Evolutionary conservation across 2,329 filamentous ascomycete species (phyloP).

Genomic region (Scorias spongiosa): DNA sequence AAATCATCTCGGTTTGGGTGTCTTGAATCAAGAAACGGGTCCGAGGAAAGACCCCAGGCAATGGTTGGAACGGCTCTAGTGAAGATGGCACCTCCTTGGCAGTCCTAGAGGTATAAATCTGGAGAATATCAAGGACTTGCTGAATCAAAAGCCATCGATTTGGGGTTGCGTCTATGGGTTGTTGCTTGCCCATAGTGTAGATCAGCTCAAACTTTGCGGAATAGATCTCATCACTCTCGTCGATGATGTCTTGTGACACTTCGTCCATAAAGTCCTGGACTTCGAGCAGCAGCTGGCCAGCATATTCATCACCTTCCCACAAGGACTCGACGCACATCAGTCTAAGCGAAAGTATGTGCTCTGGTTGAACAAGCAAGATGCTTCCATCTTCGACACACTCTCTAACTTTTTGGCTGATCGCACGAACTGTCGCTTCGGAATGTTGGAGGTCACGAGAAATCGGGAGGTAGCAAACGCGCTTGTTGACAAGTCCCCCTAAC

Average conservation of each 20-base stretch:
- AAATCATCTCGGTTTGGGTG: constrained; percentile 18
- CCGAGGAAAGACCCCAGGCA: constrained; percentile 33
- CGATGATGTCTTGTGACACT: constrained; percentile 44
- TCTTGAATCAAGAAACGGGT: constrained; percentile 38
- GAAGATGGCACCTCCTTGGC: constrained; percentile 5
- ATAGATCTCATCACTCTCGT: constrained; percentile 41
- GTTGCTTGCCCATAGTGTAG: constrained; percentile 28
- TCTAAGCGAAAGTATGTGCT: constrained; percentile 50
- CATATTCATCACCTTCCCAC: constrained; percentile 28
- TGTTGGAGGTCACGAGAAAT: constrained; percentile 40
- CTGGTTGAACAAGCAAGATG: constrained; percentile 45
- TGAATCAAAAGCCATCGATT: constrained; percentile 25
- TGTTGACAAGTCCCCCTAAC: constrained; percentile 39
- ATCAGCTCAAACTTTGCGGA: constrained; percentile 28
- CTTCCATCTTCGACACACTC: constrained; percentile 31
- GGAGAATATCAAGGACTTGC: constrained; percentile 20
- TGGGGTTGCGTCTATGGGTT: constrained; percentile 25
- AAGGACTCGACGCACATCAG: constrained; percentile 45
- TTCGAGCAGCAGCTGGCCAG: constrained; percentile 34
- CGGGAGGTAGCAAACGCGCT: constrained; percentile 40
- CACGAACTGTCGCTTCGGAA: constrained; percentile 11
- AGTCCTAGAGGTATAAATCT: not conserved
- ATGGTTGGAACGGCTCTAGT: constrained; percentile 4
- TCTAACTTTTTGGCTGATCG: constrained; percentile 25
- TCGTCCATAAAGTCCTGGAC: constrained; percentile 36